phyloP scores from a whole-genome alignment of 2,329 filamentous ascomycete genomes.

The Epichloe scottii region DNA sequence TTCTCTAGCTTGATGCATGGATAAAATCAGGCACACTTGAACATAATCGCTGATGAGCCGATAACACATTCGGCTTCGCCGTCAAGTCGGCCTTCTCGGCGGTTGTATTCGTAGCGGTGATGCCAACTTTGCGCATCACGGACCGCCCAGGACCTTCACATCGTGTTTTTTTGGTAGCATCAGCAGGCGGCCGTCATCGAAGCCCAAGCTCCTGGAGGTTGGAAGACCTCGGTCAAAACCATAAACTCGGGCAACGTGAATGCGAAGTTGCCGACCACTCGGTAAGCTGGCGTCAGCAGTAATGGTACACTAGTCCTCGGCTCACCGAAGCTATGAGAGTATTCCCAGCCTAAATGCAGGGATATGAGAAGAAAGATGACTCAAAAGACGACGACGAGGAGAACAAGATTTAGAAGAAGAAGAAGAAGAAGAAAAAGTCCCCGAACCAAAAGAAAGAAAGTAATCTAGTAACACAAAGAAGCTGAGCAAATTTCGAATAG shows the following conservation, averaged over 20 bases:
- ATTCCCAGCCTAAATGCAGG: neutral
- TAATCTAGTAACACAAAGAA: conserved; percentile 11
- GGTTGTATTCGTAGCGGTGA: no score
- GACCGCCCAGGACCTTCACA: no score
- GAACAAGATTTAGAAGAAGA: neutral
- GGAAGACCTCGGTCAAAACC: neutral
- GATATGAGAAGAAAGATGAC: neutral
- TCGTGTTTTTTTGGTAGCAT: no score
- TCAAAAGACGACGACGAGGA: neutral
- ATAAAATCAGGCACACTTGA: neutral
- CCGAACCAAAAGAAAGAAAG: neutral
- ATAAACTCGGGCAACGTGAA: neutral
- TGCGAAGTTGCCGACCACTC: neutral
- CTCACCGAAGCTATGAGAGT: conserved; percentile 4
- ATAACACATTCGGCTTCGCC: neutral
- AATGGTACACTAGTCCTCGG: neutral
- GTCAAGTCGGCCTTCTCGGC: neutral
- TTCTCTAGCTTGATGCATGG: neutral
- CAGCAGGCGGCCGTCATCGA: neutral
- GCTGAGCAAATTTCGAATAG: conserved; percentile 1
- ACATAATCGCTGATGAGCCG: neutral
- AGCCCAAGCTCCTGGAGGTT: neutral
- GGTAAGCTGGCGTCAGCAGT: neutral
- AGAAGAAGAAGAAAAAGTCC: conserved; percentile 2
- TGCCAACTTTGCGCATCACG: no score